Conservation (phyloP, 768 basidiomycete species). For the Galerina marginata region DNA sequence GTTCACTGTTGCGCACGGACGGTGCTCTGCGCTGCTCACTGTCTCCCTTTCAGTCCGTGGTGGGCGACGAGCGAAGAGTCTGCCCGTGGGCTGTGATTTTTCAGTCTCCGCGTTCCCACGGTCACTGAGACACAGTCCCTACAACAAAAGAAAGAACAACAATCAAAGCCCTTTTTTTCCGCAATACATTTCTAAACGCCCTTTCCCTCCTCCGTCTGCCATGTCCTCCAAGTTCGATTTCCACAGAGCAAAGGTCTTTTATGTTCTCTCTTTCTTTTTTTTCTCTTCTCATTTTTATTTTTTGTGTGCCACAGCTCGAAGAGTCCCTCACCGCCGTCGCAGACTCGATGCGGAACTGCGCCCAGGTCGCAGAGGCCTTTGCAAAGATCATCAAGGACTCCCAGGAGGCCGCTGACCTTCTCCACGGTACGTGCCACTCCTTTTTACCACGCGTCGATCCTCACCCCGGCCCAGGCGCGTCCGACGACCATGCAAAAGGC, state of each 20-base stretch:
- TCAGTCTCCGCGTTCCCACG: constrained; percentile 43
- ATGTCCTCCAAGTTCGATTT: constrained; percentile 33
- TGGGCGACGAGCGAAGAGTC: too few relatives aligned
- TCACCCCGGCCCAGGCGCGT: constrained; percentile 20
- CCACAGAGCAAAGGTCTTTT: constrained; percentile 38
- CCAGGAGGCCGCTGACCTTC: constrained; percentile 22
- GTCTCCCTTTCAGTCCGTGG: not conserved
- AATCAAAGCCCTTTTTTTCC: constrained; percentile 18
- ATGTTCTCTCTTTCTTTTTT: not conserved
- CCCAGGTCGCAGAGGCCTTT: constrained; percentile 64
- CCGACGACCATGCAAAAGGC: constrained; percentile 34
- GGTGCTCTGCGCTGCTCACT: not conserved
- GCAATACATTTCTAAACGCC: not conserved
- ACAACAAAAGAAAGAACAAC: constrained; percentile 27
- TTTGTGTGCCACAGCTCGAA: constrained; percentile 49
- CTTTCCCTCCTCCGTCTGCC: constrained; percentile 5
- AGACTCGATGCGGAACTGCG: constrained; percentile 66
- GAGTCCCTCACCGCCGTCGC: constrained; percentile 61
- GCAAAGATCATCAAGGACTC: constrained; percentile 51
- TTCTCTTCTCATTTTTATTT: constrained; percentile 15
- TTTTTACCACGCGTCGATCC: constrained; percentile 22
- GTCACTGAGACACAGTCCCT: constrained; percentile 38
- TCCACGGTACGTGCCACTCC: constrained; percentile 25
- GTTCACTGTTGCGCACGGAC: constrained; percentile 11
- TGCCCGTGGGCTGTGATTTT: constrained; percentile 10